Percentiles rank a stretch among this genome's conserved stretches.
phyloP scores from a whole-genome alignment of 345 rosid species.

The Viola odorata region DNA sequence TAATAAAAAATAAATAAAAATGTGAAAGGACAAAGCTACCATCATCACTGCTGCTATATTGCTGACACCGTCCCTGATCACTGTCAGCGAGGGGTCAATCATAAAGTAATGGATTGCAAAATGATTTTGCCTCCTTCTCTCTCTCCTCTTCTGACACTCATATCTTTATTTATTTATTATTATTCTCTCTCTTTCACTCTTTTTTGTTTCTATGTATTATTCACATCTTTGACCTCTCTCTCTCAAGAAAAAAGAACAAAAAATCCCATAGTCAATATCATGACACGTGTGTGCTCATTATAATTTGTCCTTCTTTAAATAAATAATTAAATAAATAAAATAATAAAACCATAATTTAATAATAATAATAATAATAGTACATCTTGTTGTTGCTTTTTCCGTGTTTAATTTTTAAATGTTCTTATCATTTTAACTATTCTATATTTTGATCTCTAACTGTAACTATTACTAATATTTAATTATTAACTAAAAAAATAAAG shows the following conservation, averaged over 20 bases:
- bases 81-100: constrained; percentile 63
- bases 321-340: background rate
- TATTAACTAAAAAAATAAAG: background rate
- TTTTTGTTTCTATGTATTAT: constrained; percentile 19
- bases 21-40: constrained; percentile 35
- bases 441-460: background rate
- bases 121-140: constrained; percentile 30
- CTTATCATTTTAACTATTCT: background rate
- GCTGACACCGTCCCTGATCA: constrained; percentile 28
- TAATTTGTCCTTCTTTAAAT: background rate
- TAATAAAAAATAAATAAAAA: background rate
- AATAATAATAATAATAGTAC: no score
- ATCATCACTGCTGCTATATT: constrained; percentile 19
- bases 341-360: no score
- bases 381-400: no score
- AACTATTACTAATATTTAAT: background rate
- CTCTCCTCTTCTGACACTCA: background rate
- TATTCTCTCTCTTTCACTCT: background rate
- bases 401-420: no score
- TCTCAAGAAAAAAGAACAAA: background rate
- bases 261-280: constrained; percentile 2
- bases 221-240: constrained; percentile 34
- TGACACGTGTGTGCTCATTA: constrained; percentile 36
- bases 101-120: constrained; percentile 61
- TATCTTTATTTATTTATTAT: background rate